Evolutionary conservation across 805 yeast genomes (phyloP).

Genomic region (Yarrowia osloensis): DNA sequence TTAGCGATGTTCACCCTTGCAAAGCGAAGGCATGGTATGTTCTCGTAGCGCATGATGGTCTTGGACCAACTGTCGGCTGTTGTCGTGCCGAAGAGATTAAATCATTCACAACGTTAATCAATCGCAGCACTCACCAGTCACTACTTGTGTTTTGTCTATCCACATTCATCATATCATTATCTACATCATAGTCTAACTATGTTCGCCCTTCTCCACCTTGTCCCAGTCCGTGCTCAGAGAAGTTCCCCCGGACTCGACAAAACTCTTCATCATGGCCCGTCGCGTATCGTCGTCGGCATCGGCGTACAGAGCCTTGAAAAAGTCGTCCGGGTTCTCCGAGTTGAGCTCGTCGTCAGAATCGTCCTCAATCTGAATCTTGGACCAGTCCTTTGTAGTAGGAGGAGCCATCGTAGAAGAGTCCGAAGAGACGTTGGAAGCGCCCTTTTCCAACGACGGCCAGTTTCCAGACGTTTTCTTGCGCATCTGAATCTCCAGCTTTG

Average conservation of each 20-base stretch:
- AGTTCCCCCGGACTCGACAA: conserved; percentile 90
- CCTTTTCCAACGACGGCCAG: conserved; percentile 64
- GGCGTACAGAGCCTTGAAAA: conserved; percentile 72
- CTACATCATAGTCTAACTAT: background rate
- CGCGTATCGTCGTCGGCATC: conserved; percentile 84
- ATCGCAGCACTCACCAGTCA: too few species aligned
- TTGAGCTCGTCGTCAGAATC: conserved; percentile 52
- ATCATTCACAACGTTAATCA: too few species aligned
- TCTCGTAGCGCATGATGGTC: too few species aligned
- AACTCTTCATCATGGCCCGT: conserved; percentile 97
- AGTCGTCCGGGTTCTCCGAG: conserved; percentile 53
- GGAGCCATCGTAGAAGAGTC: conserved; percentile 5
- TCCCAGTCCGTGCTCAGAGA: conserved; percentile 91
- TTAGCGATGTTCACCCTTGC: too few species aligned
- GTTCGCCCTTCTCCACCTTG: conserved; percentile 54
- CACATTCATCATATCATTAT: too few species aligned
- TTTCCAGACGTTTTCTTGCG: conserved; percentile 63
- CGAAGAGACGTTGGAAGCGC: background rate
- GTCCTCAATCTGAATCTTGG: conserved; percentile 36
- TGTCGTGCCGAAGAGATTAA: too few species aligned
- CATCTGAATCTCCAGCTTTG: conserved; percentile 47
- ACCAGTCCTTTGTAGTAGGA: conserved; percentile 33
- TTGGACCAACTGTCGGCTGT: too few species aligned
- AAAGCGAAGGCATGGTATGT: too few species aligned
- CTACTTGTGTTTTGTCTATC: too few species aligned